Evolutionary conservation across 2,329 filamentous ascomycete genomes (phyloP).

Genomic region (Aspergillus viridinutans): DNA sequence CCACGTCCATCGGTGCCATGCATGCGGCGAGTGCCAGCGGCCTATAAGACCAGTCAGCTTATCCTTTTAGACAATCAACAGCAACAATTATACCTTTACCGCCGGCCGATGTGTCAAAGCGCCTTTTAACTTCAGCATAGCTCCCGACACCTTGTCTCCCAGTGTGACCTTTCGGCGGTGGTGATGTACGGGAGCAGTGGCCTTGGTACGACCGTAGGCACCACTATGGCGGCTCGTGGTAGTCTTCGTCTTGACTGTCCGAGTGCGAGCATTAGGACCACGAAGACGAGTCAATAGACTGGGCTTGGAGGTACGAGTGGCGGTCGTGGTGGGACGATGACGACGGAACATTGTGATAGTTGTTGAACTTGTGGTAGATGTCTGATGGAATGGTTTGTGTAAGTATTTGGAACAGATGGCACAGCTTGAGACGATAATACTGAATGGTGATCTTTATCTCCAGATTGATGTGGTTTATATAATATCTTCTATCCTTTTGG

Average conservation of each 20-base stretch:
- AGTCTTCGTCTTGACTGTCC: constrained; percentile 36
- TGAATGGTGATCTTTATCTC: neutral
- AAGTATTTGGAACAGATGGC: neutral
- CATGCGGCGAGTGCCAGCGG: constrained; percentile 70
- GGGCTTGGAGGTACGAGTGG: constrained; percentile 44
- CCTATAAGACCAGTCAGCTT: constrained; percentile 40
- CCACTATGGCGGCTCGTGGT: constrained; percentile 25
- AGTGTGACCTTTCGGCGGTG: constrained; percentile 65
- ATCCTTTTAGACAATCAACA: constrained; percentile 36
- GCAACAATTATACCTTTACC: neutral
- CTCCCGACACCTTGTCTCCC: constrained; percentile 74
- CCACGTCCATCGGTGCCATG: constrained; percentile 68
- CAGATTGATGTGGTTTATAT: neutral
- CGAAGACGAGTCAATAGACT: constrained; percentile 54
- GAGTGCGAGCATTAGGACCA: constrained; percentile 32
- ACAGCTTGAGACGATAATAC: neutral
- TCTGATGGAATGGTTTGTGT: neutral
- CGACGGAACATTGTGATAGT: constrained; percentile 8
- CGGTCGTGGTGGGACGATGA: constrained; percentile 22
- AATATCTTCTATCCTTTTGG: neutral
- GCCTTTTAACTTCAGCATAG: constrained; percentile 64
- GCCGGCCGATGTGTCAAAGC: neutral
- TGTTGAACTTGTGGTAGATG: neutral
- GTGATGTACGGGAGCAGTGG: constrained; percentile 50
- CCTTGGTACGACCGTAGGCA: constrained; percentile 36